phyloP scores from a whole-genome alignment of 2,329 filamentous ascomycete genomes.

The Alternaria sp. region DNA sequence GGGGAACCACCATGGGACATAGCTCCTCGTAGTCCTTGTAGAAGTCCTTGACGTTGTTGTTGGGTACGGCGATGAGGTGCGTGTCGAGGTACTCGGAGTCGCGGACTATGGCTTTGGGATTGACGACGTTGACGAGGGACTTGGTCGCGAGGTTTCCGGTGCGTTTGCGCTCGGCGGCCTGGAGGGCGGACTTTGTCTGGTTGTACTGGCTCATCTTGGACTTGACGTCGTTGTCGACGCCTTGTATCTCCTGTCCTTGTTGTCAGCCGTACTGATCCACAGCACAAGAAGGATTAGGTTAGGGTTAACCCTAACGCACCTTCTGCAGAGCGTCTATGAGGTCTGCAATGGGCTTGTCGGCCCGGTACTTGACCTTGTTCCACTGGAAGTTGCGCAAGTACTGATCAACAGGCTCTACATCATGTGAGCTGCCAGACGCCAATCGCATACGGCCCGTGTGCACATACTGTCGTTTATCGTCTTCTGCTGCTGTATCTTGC shows the following conservation, averaged over 20 bases:
- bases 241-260: slow-evolving; percentile 75
- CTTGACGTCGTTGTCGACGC: slow-evolving; percentile 96
- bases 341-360: slow-evolving; percentile 88
- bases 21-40: slow-evolving; percentile 88
- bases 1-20: slow-evolving; percentile 89
- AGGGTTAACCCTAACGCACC: slow-evolving; percentile 56
- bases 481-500: slow-evolving; percentile 85
- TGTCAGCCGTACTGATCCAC: no score
- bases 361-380: slow-evolving; percentile 98
- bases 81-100: slow-evolving; percentile 98
- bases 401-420: slow-evolving; percentile 88
- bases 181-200: slow-evolving; percentile 83
- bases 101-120: slow-evolving; percentile 76
- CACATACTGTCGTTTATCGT: slow-evolving; percentile 87
- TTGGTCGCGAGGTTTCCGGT: slow-evolving; percentile 95
- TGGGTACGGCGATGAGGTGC: slow-evolving; percentile 89
- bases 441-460: neutral
- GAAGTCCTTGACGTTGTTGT: slow-evolving; percentile 84
- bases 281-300: no score
- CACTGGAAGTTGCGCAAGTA: slow-evolving; percentile 90
- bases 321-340: slow-evolving; percentile 89
- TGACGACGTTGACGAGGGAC: slow-evolving; percentile 88
- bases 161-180: slow-evolving; percentile 83
- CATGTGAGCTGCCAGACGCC: slow-evolving; percentile 10
- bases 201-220: slow-evolving; percentile 95